phyloP scores from a whole-genome alignment of 345 rosid genomes.

The Orychophragmus violaceus region DNA sequence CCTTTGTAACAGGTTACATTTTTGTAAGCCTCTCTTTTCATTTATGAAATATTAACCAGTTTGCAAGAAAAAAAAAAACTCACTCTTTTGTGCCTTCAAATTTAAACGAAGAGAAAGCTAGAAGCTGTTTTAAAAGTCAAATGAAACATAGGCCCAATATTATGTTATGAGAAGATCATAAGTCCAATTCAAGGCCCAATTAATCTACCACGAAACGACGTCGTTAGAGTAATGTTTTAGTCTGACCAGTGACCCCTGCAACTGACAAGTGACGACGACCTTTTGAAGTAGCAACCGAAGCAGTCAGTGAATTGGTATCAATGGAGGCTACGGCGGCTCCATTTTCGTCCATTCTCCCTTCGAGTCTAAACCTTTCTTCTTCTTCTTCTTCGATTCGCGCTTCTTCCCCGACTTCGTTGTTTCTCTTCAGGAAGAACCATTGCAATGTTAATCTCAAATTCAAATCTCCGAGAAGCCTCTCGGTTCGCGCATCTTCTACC shows the following conservation, averaged over 20 bases:
- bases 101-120: not conserved
- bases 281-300: slow-evolving; percentile 5
- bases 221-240: not conserved
- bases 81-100: too few relatives aligned
- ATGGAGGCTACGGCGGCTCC: slow-evolving; percentile 34
- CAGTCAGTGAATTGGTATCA: slow-evolving; percentile 4
- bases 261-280: slow-evolving; percentile 7
- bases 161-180: not conserved
- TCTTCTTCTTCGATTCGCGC: not conserved
- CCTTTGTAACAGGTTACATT: too few relatives aligned
- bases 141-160: not conserved
- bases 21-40: too few relatives aligned
- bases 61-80: too few relatives aligned
- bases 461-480: slow-evolving; percentile 37
- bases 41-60: too few relatives aligned
- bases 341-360: slow-evolving; percentile 9
- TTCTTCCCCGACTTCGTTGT: slow-evolving; percentile 30
- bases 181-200: not conserved
- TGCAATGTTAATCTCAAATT: slow-evolving; percentile 31
- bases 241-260: not conserved
- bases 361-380: not conserved
- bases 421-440: slow-evolving; percentile 15
- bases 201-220: not conserved
- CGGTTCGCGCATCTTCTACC: slow-evolving; percentile 52
- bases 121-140: not conserved